Conservation (phyloP, 2,329 filamentous ascomycete genomes). For the Cladosporium cucumerinum region DNA sequence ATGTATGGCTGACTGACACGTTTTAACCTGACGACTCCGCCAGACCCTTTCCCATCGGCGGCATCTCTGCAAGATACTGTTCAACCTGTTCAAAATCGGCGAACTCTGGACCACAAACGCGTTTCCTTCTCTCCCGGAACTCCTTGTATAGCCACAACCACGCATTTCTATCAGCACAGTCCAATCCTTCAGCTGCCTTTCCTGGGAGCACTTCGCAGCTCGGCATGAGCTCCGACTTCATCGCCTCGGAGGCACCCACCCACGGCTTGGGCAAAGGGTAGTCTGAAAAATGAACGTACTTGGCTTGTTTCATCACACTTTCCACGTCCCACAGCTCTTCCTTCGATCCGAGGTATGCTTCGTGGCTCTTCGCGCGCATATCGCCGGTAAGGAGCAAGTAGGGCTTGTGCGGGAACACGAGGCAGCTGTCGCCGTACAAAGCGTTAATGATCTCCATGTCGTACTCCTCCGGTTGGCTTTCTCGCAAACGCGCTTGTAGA, state of each 20-base stretch:
- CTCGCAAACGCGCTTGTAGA: conserved; percentile 14
- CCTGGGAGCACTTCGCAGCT: neutral
- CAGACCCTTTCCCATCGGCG: neutral
- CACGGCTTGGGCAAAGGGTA: conserved; percentile 68
- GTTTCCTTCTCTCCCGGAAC: conserved; percentile 27
- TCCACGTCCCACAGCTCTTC: conserved; percentile 55
- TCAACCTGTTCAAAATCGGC: neutral
- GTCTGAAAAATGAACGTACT: conserved; percentile 68
- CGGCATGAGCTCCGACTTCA: conserved; percentile 29
- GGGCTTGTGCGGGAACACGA: conserved; percentile 63
- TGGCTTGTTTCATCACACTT: conserved; percentile 56
- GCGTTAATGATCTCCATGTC: conserved; percentile 54
- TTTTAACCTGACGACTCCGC: neutral
- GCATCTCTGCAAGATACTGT: neutral
- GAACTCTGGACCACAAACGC: neutral
- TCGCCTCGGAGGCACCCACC: conserved; percentile 42
- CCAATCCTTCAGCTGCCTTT: neutral
- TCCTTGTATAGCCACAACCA: conserved; percentile 30
- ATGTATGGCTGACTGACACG: neutral
- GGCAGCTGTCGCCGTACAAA: conserved; percentile 56
- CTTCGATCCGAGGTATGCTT: conserved; percentile 46
- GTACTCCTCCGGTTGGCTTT: conserved; percentile 33
- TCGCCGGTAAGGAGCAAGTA: conserved; percentile 63
- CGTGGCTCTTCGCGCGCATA: conserved; percentile 55
- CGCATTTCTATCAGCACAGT: conserved; percentile 38